A percentile compares a stretch with the other conserved stretches of the same genome.
Evolutionary conservation across 768 basidiomycete species (phyloP).

Genomic region (Coprinopsis cinerea): DNA sequence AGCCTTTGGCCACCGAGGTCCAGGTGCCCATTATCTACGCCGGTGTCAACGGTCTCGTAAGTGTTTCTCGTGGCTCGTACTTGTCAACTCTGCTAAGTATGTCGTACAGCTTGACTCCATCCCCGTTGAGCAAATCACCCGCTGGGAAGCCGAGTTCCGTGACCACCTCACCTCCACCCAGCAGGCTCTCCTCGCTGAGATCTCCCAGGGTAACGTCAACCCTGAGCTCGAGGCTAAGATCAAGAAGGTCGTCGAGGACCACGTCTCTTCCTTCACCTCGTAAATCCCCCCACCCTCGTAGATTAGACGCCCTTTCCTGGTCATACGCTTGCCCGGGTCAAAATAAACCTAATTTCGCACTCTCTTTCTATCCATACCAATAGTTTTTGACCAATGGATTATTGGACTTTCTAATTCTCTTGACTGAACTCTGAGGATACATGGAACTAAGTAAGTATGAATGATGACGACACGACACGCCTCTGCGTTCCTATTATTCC

Average conservation of each 20-base stretch:
- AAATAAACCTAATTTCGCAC: conserved; percentile 24
- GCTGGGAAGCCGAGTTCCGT: conserved; percentile 93
- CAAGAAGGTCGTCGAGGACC: conserved; percentile 91
- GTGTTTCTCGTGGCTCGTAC: conserved; percentile 24
- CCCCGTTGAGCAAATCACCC: conserved; percentile 89
- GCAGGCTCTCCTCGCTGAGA: conserved; percentile 72
- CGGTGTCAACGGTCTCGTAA: conserved; percentile 96
- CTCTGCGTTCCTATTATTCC: conserved; percentile 5
- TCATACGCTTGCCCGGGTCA: conserved; percentile 20
- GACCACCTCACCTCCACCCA: conserved; percentile 76
- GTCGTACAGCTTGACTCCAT: conserved; percentile 77
- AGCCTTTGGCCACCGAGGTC: conserved; percentile 89
- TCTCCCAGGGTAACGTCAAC: conserved; percentile 76
- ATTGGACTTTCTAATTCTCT: neutral
- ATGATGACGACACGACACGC: neutral
- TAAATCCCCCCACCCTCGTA: conserved; percentile 26
- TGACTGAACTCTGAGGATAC: neutral
- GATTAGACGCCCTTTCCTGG: conserved; percentile 20
- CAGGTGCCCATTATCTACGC: conserved; percentile 99
- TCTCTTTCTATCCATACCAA: conserved; percentile 11
- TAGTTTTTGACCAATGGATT: conserved; percentile 11
- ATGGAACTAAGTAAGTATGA: too few species aligned
- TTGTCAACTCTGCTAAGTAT: conserved; percentile 7
- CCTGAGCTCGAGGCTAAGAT: conserved; percentile 90
- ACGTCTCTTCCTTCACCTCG: conserved; percentile 75